A percentile compares a stretch with the other conserved stretches of the same genome.
phyloP scores from a whole-genome alignment of 2,329 filamentous ascomycete genomes.

The Thelonectria blattea region DNA sequence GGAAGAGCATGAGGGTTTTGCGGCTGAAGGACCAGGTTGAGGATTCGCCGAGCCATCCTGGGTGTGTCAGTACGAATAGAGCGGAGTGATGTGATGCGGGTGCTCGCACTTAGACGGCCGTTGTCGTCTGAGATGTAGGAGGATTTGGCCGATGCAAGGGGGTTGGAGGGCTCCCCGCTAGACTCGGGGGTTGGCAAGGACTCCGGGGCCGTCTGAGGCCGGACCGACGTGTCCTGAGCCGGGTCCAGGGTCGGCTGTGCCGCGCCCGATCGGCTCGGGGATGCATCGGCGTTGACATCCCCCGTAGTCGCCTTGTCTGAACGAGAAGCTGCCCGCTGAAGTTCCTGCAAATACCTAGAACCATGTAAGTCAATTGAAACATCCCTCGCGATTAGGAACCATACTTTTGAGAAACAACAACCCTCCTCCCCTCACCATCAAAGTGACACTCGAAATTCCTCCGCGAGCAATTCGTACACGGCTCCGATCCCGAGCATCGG shows the following conservation, averaged over 20 bases:
- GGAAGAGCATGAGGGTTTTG: slow-evolving; percentile 14
- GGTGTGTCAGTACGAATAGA: neutral
- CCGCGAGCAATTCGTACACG: slow-evolving; percentile 15
- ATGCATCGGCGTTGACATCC: neutral
- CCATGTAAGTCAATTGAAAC: neutral
- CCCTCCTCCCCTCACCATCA: slow-evolving; percentile 11
- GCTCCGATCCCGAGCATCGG: slow-evolving; percentile 16
- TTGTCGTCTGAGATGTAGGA: slow-evolving; percentile 15
- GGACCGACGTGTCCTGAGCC: neutral
- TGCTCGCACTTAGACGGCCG: slow-evolving; percentile 11
- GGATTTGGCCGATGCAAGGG: slow-evolving; percentile 14
- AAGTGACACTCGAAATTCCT: slow-evolving; percentile 14
- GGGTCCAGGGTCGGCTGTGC: neutral
- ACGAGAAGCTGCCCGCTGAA: slow-evolving; percentile 10
- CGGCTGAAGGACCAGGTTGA: slow-evolving; percentile 22
- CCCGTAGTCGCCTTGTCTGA: neutral
- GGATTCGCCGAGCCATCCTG: slow-evolving; percentile 20
- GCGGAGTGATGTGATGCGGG: neutral
- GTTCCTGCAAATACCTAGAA: slow-evolving; percentile 14
- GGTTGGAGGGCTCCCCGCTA: slow-evolving; percentile 13
- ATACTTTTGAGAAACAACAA: slow-evolving; percentile 16
- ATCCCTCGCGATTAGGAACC: neutral
- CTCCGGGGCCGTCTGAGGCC: slow-evolving; percentile 1
- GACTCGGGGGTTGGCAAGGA: slow-evolving; percentile 16
- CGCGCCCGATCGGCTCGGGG: neutral